These are phyloP conservation scores for Candida stauntonica DNA, from an alignment of 805 yeast species.

Conservation along the genomic window DNA sequence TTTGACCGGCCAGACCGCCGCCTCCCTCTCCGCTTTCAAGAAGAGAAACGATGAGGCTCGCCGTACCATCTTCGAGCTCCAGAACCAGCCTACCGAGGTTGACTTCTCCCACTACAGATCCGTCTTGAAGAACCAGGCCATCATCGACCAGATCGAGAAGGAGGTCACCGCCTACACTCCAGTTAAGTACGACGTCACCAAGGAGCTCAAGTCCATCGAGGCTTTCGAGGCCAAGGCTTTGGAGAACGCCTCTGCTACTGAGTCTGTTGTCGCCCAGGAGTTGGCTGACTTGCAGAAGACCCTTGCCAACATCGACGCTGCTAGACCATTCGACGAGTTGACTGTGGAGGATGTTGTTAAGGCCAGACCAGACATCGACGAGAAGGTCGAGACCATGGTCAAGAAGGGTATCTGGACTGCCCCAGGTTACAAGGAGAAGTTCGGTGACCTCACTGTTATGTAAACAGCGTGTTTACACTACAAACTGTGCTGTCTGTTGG, in stretches of 20 bases:
- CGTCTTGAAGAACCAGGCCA: slow-evolving; percentile 72
- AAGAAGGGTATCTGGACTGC: slow-evolving; percentile 96
- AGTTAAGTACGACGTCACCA: slow-evolving; percentile 76
- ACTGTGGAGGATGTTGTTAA: slow-evolving; percentile 91
- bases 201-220: slow-evolving; percentile 87
- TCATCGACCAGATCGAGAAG: slow-evolving; percentile 76
- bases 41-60: slow-evolving; percentile 98
- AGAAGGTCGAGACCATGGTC: slow-evolving; percentile 91
- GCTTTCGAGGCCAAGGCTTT: slow-evolving; percentile 93
- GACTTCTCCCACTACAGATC: slow-evolving; percentile 81
- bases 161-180: slow-evolving; percentile 77
- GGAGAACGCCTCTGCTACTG: slow-evolving; percentile 93
- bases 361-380: slow-evolving; percentile 97
- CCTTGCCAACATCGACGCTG: slow-evolving; percentile 87
- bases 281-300: slow-evolving; percentile 82
- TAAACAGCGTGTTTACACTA: too few species aligned
- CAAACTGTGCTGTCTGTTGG: too few species aligned
- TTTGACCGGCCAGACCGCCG: slow-evolving; percentile 87
- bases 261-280: slow-evolving; percentile 82
- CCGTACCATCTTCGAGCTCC: slow-evolving; percentile 67
- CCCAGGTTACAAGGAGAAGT: slow-evolving; percentile 98
- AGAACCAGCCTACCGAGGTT: slow-evolving; percentile 68
- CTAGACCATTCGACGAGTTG: slow-evolving; percentile 96
- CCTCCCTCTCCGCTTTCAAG: slow-evolving; percentile 86
- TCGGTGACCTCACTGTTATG: slow-evolving; percentile 96